These are phyloP conservation scores for Lactuca sativa DNA, from an alignment of 129 eudicot species.

Conservation along the genomic window DNA sequence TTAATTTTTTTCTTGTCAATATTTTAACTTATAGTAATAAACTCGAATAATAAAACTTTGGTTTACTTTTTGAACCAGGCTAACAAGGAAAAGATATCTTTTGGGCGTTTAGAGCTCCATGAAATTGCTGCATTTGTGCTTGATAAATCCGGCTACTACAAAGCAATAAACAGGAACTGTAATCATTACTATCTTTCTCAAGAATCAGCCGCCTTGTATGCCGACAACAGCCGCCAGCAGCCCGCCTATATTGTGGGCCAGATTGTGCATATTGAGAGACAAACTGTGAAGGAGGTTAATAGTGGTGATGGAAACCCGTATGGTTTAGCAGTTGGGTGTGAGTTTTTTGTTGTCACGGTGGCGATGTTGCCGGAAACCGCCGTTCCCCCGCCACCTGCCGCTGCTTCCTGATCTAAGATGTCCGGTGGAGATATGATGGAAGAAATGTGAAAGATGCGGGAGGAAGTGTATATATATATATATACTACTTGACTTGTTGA, in stretches of 20 bases:
- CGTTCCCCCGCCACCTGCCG: constrained; percentile 52
- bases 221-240: constrained; percentile 48
- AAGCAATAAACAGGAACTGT: constrained; percentile 71
- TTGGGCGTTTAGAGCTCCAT: constrained; percentile 69
- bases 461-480: constrained; percentile 39
- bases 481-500: constrained; percentile 25
- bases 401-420: constrained; percentile 67
- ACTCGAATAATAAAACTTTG: not conserved
- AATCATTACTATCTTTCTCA: constrained; percentile 72
- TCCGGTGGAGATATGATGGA: constrained; percentile 61
- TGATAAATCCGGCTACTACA: constrained; percentile 61
- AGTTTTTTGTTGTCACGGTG: constrained; percentile 78
- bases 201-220: constrained; percentile 74
- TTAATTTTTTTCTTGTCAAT: not conserved
- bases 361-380: constrained; percentile 83
- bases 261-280: constrained; percentile 80
- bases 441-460: constrained; percentile 37
- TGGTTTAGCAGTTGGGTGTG: constrained; percentile 79
- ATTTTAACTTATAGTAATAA: not conserved
- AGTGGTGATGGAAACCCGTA: constrained; percentile 51
- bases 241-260: constrained; percentile 77
- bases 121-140: constrained; percentile 84
- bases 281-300: constrained; percentile 39
- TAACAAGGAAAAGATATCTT: constrained; percentile 77
- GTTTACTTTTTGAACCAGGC: constrained; percentile 39